Evolutionary conservation across 768 basidiomycete genomes (phyloP).

Genomic region (Rhodotorula kratochvilovae): DNA sequence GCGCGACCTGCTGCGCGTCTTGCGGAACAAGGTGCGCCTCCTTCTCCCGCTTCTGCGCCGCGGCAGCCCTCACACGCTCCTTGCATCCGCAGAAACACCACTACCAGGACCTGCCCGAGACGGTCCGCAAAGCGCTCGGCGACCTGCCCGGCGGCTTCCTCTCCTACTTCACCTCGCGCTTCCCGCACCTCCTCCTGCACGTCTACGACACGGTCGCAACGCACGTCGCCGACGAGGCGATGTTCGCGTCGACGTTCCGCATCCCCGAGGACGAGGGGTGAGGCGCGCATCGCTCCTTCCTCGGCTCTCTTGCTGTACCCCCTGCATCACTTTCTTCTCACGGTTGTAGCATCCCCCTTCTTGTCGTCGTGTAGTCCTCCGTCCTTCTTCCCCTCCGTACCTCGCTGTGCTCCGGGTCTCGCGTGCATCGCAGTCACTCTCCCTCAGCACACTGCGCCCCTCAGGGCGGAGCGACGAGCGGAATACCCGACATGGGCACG

Average conservation of each 20-base stretch:
- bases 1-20: constrained; percentile 82
- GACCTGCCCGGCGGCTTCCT: constrained; percentile 89
- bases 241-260: constrained; percentile 34
- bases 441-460: too few species aligned
- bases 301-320: background rate
- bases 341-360: too few species aligned
- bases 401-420: too few species aligned
- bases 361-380: too few species aligned
- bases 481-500: too few species aligned
- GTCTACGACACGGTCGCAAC: constrained; percentile 76
- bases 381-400: too few species aligned
- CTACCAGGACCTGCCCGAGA: constrained; percentile 91
- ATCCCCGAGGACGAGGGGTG: constrained; percentile 26
- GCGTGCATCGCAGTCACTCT: too few species aligned
- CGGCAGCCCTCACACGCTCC: background rate
- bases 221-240: constrained; percentile 68
- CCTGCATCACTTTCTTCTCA: background rate
- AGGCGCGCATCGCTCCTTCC: background rate
- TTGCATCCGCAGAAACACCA: constrained; percentile 74
- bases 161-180: constrained; percentile 87
- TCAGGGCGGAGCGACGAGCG: too few species aligned
- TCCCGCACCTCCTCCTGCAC: constrained; percentile 83
- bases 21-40: constrained; percentile 81
- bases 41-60: background rate
- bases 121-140: constrained; percentile 80